Evolutionary conservation across 306 rosid genomes (phyloP).

Genomic region (Hippophae gyantsensis): DNA sequence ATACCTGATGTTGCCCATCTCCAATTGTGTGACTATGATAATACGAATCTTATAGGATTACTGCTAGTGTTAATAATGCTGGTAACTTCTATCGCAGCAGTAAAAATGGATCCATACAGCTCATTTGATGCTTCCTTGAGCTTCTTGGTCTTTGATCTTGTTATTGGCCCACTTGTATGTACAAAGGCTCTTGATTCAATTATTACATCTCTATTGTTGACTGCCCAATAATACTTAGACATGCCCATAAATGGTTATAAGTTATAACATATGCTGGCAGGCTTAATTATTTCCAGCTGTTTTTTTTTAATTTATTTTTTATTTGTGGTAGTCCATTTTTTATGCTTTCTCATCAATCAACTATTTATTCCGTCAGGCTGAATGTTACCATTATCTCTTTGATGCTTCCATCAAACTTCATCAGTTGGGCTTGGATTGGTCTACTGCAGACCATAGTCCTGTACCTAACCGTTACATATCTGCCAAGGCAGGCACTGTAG

Average conservation of each 20-base stretch:
- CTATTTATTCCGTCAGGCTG: constrained; percentile 48
- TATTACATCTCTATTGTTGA: no score
- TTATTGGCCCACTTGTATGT: no score
- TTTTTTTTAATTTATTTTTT: neutral
- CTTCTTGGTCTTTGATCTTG: no score
- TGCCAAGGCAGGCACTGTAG: constrained; percentile 46
- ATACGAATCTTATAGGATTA: neutral
- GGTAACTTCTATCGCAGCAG: neutral
- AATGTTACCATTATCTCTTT: constrained; percentile 84
- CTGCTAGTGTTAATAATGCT: neutral
- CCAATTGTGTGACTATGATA: no score
- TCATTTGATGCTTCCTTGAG: no score
- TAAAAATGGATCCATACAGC: neutral
- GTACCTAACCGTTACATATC: constrained; percentile 42
- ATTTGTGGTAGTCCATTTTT: constrained; percentile 1
- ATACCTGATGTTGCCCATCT: no score
- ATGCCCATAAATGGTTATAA: no score
- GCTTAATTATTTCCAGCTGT: no score
- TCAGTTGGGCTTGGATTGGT: constrained; percentile 79
- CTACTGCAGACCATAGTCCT: constrained; percentile 67
- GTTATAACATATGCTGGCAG: no score
- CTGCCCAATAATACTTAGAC: no score
- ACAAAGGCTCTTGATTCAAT: no score
- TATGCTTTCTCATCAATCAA: constrained; percentile 15
- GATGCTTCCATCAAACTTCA: constrained; percentile 85